Evolutionary conservation across 306 rosid genomes (phyloP), one percentile per base, ranked within the genome.

Genomic region (Cicer judaicum): DNA sequence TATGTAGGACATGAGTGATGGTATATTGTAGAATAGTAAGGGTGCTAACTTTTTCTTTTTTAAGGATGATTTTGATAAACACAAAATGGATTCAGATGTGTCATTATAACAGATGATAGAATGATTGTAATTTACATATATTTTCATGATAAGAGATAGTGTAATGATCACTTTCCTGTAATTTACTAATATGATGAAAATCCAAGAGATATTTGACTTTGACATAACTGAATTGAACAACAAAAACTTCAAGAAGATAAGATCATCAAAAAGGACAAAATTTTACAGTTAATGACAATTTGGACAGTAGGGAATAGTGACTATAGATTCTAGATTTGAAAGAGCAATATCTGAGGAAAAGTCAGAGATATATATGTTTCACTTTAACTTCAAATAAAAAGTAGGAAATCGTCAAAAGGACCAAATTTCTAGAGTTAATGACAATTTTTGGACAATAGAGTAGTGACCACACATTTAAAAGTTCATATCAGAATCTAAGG

Each of bases 11-110:
- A 11, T 11, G 52, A 46, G 52, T 46, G 52, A 5, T 29, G 4
- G 36, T n/a, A 39, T 64, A 78, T 12, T 56, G 52, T 36, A 54
- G 5, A 54, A 56, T 40, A 3, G 18, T 6, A 36, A 70, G 75
- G 53, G 36, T 21, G 57, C n/a, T 5, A 55, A 69, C 75, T 47
- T 73, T 48, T 61, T 68, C 21, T 7, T 6, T 43, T 55, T 64
- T 29, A 78, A 36, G 42, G 21, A 57, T 54, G 48, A 9, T 41
- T n/a, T n/a, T 50, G 21, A 50, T 3, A 14, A 29, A 13, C 40
- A 43, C 19, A 49, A 34, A 68, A 8, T 4, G 38, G 56, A 19
- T 34, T 42, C 34, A 41, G 39, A 14, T 66, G n/a, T 47, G 15
- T 47, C 15, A 12, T 5, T 9, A 65, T 9, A 5, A 10, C 43